Evolutionary conservation across 331 rosid species (phyloP), one percentile per base, ranked within the genome.

Genomic region (Cucumis variabilis): DNA sequence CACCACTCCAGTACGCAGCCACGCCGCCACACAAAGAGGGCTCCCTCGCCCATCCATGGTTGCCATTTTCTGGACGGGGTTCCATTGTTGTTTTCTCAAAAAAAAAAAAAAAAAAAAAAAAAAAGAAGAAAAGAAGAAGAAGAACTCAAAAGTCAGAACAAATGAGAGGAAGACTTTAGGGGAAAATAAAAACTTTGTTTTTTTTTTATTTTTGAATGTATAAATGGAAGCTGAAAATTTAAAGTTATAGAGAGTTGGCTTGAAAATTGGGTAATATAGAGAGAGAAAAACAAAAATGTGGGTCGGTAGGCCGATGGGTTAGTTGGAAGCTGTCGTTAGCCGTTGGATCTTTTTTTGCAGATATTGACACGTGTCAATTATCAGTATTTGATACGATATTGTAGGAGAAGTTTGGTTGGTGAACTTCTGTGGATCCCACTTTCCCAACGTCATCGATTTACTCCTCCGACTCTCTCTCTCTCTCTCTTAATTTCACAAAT

Each of bases 1-100:
- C 94, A 89, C 68, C 23, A 2, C 75, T 89, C 99, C 98, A 96
- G 83, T 95, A 93, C 87, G 93, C 66, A 1, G 99, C 97, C 75
- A 94, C 98, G n/a, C 9, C 73, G 1, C 17, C 72, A 5, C 37
- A 71, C 13, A 71, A 30, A 17, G 77, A 30, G 41, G 16, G 7
- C 30, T 25, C 17, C 46, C 17, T 19, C 46, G 1, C 24, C 13
- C 13, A 16, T 71, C 77, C 48, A 30, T 15, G 46, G 50, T 19
- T 2, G 23, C 78, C 76, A 10, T 68, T 82, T 15, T 44, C 73
- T 17, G 9, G 25, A 16, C 62, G 25, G 85, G 68, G 53, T 24
- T 28, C 88, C 83, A 27, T 74, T 67, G n/a, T n/a, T n/a, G 17
- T 67, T 62, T 8, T 23, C n/a, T 63, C 69, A 3, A 23, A 21